Evolutionary conservation across 176 grass and related monocot genomes (phyloP).

Genomic region (Carex pumila): DNA sequence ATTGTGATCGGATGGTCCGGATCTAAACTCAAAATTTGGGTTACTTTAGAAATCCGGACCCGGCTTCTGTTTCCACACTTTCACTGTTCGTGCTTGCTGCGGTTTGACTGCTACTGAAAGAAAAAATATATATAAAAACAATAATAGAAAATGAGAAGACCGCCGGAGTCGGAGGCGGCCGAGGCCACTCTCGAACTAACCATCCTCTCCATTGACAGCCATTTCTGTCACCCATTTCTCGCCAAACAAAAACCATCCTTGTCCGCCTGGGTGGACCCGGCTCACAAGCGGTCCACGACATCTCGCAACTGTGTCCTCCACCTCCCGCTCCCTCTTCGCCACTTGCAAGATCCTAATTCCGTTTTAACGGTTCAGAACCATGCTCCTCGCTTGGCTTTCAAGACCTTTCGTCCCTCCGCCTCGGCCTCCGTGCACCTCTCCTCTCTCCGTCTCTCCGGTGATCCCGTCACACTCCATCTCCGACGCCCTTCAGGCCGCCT

Average conservation of each 20-base stretch:
- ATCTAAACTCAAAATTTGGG: no score
- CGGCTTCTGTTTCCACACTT: no score
- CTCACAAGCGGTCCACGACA: conserved; percentile 14
- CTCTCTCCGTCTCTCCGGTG: conserved; percentile 5
- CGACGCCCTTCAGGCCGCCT: conserved; percentile 23
- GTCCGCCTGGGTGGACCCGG: conserved; percentile 34
- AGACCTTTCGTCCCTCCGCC: not conserved
- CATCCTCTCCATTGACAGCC: conserved; percentile 15
- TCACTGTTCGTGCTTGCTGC: no score
- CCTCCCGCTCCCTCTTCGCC: conserved; percentile 17
- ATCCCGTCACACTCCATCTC: conserved; percentile 13
- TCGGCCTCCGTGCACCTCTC: conserved; percentile 4
- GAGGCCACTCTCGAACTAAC: conserved; percentile 34
- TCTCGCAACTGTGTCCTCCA: conserved; percentile 14
- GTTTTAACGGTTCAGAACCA: conserved; percentile 25
- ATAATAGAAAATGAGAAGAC: not conserved
- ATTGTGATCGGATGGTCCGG: no score
- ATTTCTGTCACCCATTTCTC: conserved; percentile 1
- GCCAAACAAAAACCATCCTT: conserved; percentile 21
- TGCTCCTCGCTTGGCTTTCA: conserved; percentile 19
- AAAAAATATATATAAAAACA: not conserved
- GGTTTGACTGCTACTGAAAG: not conserved
- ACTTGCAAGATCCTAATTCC: conserved; percentile 8
- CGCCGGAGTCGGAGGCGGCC: not conserved
- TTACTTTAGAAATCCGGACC: no score